A percentile compares a stretch with the other conserved stretches of the same genome.
phyloP scores from a whole-genome alignment of 108 stramenopile species.

The Bacterosira constricta region DNA sequence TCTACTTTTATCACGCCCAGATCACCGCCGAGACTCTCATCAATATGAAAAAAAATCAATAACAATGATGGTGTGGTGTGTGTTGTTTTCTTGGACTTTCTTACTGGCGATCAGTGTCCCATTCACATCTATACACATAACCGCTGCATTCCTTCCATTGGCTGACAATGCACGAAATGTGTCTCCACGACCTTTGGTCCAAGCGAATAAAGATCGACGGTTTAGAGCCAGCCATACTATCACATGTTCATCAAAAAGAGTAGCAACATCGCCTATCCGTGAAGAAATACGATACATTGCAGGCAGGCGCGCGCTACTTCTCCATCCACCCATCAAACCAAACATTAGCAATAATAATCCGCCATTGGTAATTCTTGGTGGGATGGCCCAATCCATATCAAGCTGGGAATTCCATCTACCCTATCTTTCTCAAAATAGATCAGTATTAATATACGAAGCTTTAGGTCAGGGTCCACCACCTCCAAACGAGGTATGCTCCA shows the following conservation, averaged over 20 bases:
- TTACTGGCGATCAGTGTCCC: too few species aligned
- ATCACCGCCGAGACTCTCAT: too few species aligned
- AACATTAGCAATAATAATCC: constrained; percentile 29
- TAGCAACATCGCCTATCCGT: not conserved
- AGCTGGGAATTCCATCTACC: constrained; percentile 62
- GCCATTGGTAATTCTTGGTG: constrained; percentile 56
- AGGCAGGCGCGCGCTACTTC: constrained; percentile 5
- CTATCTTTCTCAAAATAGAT: constrained; percentile 35
- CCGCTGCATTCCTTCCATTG: too few species aligned
- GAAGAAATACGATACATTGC: constrained; percentile 11
- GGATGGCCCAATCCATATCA: constrained; percentile 65
- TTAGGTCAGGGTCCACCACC: constrained; percentile 56
- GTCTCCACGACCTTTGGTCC: too few species aligned
- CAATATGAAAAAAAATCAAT: too few species aligned
- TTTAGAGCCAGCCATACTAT: too few species aligned
- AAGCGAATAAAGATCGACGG: too few species aligned
- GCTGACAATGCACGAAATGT: too few species aligned
- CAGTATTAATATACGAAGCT: constrained; percentile 60
- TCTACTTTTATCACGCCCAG: too few species aligned
- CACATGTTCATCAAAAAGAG: not conserved
- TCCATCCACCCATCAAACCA: not conserved
- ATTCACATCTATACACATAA: too few species aligned
- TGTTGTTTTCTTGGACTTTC: too few species aligned
- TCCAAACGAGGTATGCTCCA: constrained; percentile 14
- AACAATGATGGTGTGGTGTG: too few species aligned